Conservation (phyloP, 345 rosid genomes). For the Bruguiera parviflora region DNA sequence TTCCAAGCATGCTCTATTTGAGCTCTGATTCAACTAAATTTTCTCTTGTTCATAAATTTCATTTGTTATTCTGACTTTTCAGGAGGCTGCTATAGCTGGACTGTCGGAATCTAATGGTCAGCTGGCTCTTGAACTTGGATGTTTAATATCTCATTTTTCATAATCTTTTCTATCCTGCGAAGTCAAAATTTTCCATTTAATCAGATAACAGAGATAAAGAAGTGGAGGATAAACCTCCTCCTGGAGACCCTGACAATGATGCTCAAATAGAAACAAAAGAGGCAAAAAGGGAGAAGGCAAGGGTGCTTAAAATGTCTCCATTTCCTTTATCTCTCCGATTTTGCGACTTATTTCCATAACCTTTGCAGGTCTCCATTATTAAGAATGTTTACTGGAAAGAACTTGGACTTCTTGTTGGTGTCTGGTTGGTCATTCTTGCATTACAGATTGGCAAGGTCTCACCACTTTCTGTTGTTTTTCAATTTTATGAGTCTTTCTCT, state of each 20-base stretch:
- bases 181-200: slow-evolving; percentile 1
- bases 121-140: not conserved
- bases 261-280: slow-evolving; percentile 10
- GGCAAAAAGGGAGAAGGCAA: slow-evolving; percentile 13
- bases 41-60: not conserved
- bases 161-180: not conserved
- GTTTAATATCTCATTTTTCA: not conserved
- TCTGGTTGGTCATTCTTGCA: slow-evolving; percentile 44
- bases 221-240: slow-evolving; percentile 32
- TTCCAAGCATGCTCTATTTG: not conserved
- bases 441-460: slow-evolving; percentile 47
- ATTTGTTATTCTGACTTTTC: slow-evolving; percentile 5
- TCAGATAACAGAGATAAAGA: slow-evolving; percentile 25
- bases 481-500: not conserved
- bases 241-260: slow-evolving; percentile 22
- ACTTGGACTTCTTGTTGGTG: slow-evolving; percentile 42
- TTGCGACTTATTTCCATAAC: slow-evolving; percentile 5
- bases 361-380: slow-evolving; percentile 32
- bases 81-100: slow-evolving; percentile 31
- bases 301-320: not conserved
- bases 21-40: not conserved
- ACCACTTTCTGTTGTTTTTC: slow-evolving; percentile 1
- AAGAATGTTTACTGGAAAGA: slow-evolving; percentile 47
- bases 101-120: slow-evolving; percentile 30
- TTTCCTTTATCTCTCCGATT: not conserved